Evolutionary conservation across 2,329 filamentous ascomycete species (phyloP).

Genomic region (Cladosporium cucumerinum): DNA sequence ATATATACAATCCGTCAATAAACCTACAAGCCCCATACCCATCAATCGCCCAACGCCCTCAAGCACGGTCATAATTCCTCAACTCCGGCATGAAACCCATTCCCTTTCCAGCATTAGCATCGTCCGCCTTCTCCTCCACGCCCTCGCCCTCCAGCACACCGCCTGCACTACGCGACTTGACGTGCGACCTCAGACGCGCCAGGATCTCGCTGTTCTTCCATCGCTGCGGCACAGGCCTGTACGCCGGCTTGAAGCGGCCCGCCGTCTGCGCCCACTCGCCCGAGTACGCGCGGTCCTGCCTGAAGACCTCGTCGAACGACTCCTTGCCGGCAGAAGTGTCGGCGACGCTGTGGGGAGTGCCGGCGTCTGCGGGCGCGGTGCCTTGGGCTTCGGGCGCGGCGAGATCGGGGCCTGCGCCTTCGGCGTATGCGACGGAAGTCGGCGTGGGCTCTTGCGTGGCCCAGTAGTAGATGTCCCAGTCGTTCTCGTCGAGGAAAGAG

Average conservation of each 20-base stretch:
- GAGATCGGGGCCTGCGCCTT: slow-evolving; percentile 47
- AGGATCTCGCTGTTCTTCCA: slow-evolving; percentile 85
- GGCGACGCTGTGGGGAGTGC: slow-evolving; percentile 41
- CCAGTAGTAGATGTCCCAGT: slow-evolving; percentile 99
- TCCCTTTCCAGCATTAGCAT: slow-evolving; percentile 38
- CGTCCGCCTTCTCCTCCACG: slow-evolving; percentile 31
- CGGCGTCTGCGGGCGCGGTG: slow-evolving; percentile 31
- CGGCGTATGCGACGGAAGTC: slow-evolving; percentile 56
- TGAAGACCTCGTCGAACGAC: slow-evolving; percentile 39
- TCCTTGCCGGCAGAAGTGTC: slow-evolving; percentile 35
- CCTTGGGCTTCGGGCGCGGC: slow-evolving; percentile 46
- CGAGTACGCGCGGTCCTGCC: slow-evolving; percentile 50
- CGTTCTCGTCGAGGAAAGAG: slow-evolving; percentile 93
- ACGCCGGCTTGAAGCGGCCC: slow-evolving; percentile 89
- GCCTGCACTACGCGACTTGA: slow-evolving; percentile 65
- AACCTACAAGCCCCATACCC: background rate
- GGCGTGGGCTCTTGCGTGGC: slow-evolving; percentile 75
- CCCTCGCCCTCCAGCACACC: slow-evolving; percentile 49
- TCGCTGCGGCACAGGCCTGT: slow-evolving; percentile 79
- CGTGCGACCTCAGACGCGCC: slow-evolving; percentile 72
- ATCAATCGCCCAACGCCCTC: background rate
- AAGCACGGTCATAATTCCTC: slow-evolving; percentile 42
- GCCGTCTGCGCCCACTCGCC: slow-evolving; percentile 98
- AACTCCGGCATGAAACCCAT: slow-evolving; percentile 52
- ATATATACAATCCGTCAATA: background rate